Percentiles rank a stretch among this genome's conserved stretches.
Conservation (phyloP, 306 rosid species). For the Glycyrrhiza uralensis region DNA sequence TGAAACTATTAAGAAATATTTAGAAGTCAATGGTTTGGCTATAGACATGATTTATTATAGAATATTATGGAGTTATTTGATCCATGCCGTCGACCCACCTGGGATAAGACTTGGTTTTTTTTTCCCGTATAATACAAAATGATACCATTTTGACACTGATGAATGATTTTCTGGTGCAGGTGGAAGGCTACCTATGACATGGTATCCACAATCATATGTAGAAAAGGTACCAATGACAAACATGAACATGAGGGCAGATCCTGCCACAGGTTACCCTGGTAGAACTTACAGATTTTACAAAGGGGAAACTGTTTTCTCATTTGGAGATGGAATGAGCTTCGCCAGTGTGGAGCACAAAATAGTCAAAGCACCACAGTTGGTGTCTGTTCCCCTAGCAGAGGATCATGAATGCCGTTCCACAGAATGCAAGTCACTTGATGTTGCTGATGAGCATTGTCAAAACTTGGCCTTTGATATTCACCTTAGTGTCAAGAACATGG, state of each 20-base stretch:
- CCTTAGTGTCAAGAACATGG: slow-evolving; percentile 64
- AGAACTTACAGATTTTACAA: slow-evolving; percentile 81
- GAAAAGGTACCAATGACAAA: slow-evolving; percentile 88
- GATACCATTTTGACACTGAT: slow-evolving; percentile 10
- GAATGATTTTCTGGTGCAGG: slow-evolving; percentile 44
- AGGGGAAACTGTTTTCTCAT: slow-evolving; percentile 75
- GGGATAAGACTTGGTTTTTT: too few relatives aligned
- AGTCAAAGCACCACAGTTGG: slow-evolving; percentile 54
- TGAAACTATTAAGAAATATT: too few relatives aligned
- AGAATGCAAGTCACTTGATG: slow-evolving; percentile 70
- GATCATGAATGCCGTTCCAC: slow-evolving; percentile 60
- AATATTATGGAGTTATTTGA: too few relatives aligned
- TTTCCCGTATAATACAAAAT: too few relatives aligned
- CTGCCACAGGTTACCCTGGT: slow-evolving; percentile 76
- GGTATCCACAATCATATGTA: slow-evolving; percentile 93
- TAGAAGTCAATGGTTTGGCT: too few relatives aligned
- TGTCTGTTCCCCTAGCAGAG: slow-evolving; percentile 62
- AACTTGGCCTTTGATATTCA: slow-evolving; percentile 63
- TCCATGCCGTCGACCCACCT: too few relatives aligned
- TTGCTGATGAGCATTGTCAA: slow-evolving; percentile 53
- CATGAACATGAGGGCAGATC: slow-evolving; percentile 95
- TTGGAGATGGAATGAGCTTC: slow-evolving; percentile 86
- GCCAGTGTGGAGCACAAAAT: slow-evolving; percentile 54
- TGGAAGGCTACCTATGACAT: slow-evolving; percentile 95
- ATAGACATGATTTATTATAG: too few relatives aligned